Evolutionary conservation across 257 asterid species (phyloP).

Genomic region (Nicotiana benthamiana): DNA sequence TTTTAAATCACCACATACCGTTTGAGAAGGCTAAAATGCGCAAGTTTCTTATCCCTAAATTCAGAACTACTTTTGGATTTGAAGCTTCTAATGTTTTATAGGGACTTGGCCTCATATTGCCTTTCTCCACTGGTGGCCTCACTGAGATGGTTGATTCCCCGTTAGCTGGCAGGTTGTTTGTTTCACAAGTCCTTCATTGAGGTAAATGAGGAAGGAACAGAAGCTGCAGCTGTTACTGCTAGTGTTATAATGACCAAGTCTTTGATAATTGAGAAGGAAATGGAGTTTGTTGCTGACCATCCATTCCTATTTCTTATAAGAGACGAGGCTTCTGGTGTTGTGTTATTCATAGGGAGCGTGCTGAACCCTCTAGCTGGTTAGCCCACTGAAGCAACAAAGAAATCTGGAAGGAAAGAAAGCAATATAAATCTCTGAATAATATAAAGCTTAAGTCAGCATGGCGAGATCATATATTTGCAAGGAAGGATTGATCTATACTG

Average conservation of each 20-base stretch:
- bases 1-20: conserved; percentile 16
- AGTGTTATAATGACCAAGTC: background rate
- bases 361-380: conserved; percentile 26
- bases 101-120: conserved; percentile 16
- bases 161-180: conserved; percentile 5
- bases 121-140: conserved; percentile 23
- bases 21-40: conserved; percentile 9
- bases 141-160: conserved; percentile 22
- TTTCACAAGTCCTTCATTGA: conserved; percentile 11
- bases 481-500: background rate
- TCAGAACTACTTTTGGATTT: conserved; percentile 25
- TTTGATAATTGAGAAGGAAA: conserved; percentile 1
- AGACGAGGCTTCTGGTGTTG: conserved; percentile 47
- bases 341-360: conserved; percentile 39
- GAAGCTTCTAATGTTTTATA: conserved; percentile 28
- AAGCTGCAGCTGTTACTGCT: conserved; percentile 31
- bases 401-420: background rate
- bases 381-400: background rate
- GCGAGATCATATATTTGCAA: background rate
- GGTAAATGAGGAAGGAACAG: conserved; percentile 34
- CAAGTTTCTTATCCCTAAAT: conserved; percentile 27
- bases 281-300: conserved; percentile 52
- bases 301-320: conserved; percentile 42
- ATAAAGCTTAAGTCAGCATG: background rate
- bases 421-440: background rate